phyloP scores from a whole-genome alignment of 768 basidiomycete species.

The Mycena indigotica region DNA sequence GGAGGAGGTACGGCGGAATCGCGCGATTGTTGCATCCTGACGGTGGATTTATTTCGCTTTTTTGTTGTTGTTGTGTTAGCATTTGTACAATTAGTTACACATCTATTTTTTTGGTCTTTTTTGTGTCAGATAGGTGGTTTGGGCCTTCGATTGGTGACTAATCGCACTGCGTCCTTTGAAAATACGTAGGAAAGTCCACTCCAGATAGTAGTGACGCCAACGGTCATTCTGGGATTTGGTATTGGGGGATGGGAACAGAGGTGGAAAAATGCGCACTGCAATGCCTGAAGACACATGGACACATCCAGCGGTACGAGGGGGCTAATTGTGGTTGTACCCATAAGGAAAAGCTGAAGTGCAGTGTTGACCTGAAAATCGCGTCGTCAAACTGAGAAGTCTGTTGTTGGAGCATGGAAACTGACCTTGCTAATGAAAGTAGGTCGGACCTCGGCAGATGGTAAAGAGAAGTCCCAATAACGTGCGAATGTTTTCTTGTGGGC shows the following conservation, averaged over 20 bases:
- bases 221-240: constrained; percentile 62
- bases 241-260: constrained; percentile 4
- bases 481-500: constrained; percentile 76
- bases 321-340: constrained; percentile 85
- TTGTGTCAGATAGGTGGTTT: constrained; percentile 25
- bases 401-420: not conserved
- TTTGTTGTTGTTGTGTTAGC: constrained; percentile 11
- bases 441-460: constrained; percentile 92
- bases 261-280: constrained; percentile 62
- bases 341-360: constrained; percentile 84
- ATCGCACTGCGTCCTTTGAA: constrained; percentile 70
- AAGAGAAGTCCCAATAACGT: constrained; percentile 95
- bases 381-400: constrained; percentile 3
- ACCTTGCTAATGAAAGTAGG: constrained; percentile 96
- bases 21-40: constrained; percentile 34
- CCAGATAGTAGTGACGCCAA: constrained; percentile 90
- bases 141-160: constrained; percentile 46
- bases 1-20: constrained; percentile 65
- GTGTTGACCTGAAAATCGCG: constrained; percentile 74
- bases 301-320: constrained; percentile 74
- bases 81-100: constrained; percentile 25
- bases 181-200: constrained; percentile 85
- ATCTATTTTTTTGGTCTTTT: constrained; percentile 15
- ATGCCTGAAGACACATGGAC: constrained; percentile 52
- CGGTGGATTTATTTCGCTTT: constrained; percentile 8